Evolutionary conservation across 805 yeast species (phyloP), one percentile per base, ranked within the genome.

Genomic region (Komagataella ulmi): DNA sequence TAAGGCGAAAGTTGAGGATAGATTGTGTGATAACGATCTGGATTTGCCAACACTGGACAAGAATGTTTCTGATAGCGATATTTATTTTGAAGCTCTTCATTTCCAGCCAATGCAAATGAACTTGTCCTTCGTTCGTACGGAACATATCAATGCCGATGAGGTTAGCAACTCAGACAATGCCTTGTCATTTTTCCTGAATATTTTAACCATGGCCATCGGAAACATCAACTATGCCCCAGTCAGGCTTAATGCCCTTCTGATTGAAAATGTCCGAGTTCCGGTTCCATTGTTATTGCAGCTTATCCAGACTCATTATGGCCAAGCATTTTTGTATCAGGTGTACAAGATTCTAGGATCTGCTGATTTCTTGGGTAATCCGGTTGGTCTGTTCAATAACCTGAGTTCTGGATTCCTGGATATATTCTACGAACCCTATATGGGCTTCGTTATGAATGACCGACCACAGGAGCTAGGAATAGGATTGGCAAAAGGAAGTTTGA

Each of bases 161-260:
- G 76, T 81, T 10, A 68, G 72, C 0, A 64, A 76, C 2, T 70
- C 85, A 2, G 81, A 80, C 48, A 83, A 81, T 56, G 72, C 93
- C 0, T 63, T 90, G 49, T 77, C 83, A 76, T 85, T 86, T 64
- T 80, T 88, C 55, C 73, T 88, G 57, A 88, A 93, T 63, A 81
- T 91, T 44, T 70, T 93, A 54, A 89, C 97, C 0, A 90, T 91
- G 97, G 96, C 99, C 0, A 79, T 93, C 55, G 99, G 98, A 23
- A 93, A 91, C 64, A 87, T 95, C 54, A 91, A 91, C 62, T 97
- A 93, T 65, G 99, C 99, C 0, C 98, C 98, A 1, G 86, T 93
- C 47, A 79, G 85, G 60, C 70, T 93, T 63, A 88, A 91, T 60
- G 89, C 98, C 0, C 72, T 95, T 57, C 75, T 88, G 54, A 76